Evolutionary conservation across 192 early-diverging fungal species (phyloP).

Genomic region (Oehlia diaphana): DNA sequence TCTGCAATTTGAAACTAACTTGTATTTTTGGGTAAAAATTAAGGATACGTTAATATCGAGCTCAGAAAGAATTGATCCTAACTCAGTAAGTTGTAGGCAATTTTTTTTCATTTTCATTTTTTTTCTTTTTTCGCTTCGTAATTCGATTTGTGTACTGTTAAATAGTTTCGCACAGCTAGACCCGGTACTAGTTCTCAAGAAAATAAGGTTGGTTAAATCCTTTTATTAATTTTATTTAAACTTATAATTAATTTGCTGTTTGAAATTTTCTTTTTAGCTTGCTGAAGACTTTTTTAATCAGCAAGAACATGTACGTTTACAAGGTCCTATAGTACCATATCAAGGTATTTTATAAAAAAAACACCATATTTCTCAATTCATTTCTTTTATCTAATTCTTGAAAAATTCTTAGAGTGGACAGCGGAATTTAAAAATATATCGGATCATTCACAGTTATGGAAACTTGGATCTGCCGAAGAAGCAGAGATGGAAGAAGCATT

Average conservation of each 20-base stretch:
- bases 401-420: constrained; percentile 29
- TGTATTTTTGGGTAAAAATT: background rate
- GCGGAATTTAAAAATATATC: constrained; percentile 32
- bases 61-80: background rate
- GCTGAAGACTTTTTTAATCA: constrained; percentile 21
- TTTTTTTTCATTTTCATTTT: background rate
- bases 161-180: constrained; percentile 26
- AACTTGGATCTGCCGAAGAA: constrained; percentile 39
- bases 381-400: background rate
- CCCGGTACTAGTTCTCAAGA: background rate
- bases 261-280: background rate
- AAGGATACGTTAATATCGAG: constrained; percentile 10
- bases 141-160: background rate
- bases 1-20: background rate
- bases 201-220: background rate
- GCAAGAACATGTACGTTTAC: background rate
- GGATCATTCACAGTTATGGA: constrained; percentile 30
- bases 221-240: background rate
- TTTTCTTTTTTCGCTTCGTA: background rate
- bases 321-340: background rate
- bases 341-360: background rate
- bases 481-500: constrained; percentile 47
- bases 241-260: background rate
- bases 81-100: constrained; percentile 11
- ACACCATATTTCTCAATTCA: background rate